A percentile compares a stretch with the other conserved stretches of the same genome.
Evolutionary conservation across 148 eudicot genomes (phyloP).

Genomic region (Vaccinium vitisidaea): DNA sequence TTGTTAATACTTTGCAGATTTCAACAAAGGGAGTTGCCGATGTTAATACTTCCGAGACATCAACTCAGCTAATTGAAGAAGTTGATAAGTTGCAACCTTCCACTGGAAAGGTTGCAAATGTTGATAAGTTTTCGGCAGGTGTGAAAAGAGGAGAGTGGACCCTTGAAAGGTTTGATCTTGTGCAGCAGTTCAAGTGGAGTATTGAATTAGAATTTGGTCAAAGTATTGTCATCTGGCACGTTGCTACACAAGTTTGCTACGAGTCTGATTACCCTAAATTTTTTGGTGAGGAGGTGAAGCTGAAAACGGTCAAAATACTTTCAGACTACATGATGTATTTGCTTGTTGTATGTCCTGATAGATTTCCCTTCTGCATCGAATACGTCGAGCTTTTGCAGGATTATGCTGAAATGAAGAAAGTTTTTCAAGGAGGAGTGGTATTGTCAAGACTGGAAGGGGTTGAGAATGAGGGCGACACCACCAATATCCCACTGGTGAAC

Average conservation of each 20-base stretch:
- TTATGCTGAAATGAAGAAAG: background rate
- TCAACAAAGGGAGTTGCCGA: background rate
- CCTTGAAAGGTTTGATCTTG: background rate
- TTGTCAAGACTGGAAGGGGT: background rate
- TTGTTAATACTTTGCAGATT: background rate
- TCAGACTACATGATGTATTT: conserved; percentile 12
- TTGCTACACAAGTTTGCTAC: conserved; percentile 8
- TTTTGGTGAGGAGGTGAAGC: background rate
- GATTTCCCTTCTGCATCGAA: background rate
- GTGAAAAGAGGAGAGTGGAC: background rate
- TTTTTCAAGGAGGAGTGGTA: background rate
- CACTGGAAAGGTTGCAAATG: background rate
- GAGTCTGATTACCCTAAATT: background rate
- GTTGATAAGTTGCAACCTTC: background rate
- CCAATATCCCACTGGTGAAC: background rate
- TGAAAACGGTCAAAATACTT: background rate
- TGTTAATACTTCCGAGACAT: background rate
- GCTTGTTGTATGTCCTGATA: background rate
- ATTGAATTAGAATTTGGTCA: background rate
- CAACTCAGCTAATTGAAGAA: background rate
- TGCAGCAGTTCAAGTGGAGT: background rate
- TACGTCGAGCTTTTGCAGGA: background rate
- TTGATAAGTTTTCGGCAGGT: background rate
- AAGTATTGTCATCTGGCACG: conserved; percentile 8
- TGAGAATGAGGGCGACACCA: background rate